Percentiles rank a stretch among this genome's conserved stretches.
Conservation (phyloP, 805 yeast species). For the Yarrowia sp. region DNA sequence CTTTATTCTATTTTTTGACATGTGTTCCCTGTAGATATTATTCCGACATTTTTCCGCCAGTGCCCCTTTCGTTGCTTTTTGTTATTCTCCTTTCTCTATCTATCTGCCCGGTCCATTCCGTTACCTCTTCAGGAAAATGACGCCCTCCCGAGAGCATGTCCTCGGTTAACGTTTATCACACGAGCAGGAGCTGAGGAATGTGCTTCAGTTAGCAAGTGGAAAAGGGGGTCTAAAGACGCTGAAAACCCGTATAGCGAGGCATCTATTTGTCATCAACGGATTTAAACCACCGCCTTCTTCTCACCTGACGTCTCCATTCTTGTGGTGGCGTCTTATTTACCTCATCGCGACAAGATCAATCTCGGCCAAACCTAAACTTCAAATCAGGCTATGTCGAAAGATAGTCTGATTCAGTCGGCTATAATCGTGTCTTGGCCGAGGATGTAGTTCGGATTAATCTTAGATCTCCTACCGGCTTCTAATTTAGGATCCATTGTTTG, state of each 20-base stretch:
- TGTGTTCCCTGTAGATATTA: neutral
- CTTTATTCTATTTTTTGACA: neutral
- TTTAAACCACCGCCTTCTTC: too few relatives aligned
- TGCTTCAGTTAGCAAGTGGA: neutral
- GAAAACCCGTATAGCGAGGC: too few relatives aligned
- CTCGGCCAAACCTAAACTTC: neutral
- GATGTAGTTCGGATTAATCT: neutral
- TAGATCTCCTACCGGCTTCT: neutral
- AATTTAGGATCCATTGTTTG: neutral
- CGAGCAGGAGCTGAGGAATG: neutral
- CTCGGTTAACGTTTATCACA: neutral
- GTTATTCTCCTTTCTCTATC: neutral
- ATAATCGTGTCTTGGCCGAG: neutral
- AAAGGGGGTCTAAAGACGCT: too few relatives aligned
- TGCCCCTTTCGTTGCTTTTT: neutral
- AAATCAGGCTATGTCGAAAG: neutral
- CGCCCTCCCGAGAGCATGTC: conserved; percentile 6
- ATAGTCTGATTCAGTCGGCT: conserved; percentile 1
- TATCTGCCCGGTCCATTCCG: conserved; percentile 14
- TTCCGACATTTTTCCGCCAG: conserved; percentile 1
- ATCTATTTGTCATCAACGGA: neutral
- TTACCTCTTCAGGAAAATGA: neutral
- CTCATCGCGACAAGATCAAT: neutral
- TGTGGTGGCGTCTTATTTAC: neutral
- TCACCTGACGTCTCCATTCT: too few relatives aligned